Evolutionary conservation across 768 basidiomycete species (phyloP), one percentile per base, ranked within the genome.

Genomic region (Melanogaster broomeanus): DNA sequence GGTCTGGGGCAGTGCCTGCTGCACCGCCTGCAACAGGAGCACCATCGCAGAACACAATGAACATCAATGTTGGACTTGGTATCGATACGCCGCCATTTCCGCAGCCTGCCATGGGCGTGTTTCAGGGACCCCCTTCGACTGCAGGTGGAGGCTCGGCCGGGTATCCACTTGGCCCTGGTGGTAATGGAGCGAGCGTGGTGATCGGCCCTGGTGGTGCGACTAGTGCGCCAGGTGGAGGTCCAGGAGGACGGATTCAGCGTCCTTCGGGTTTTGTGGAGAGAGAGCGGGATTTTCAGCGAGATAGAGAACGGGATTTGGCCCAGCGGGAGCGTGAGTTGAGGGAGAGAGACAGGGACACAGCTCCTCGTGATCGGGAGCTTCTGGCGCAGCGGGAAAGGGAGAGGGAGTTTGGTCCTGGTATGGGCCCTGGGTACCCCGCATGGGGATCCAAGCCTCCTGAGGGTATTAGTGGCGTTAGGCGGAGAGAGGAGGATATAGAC

Each of bases 401-500:
- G 48, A 59, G 48, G 47, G 48, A 39, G 54, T 59, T 62, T 58
- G 63, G 68, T 69, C 53, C 51, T 10, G 56, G 48, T 31, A 28
- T 49, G 42, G 63, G 53, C 12, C 52, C 58, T 3, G 57, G 57
- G 31, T 56, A 56, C 49, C 51, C 55, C 61, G 63, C 61, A 55
- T 69, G 55, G 59, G 67, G 58, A 58, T 67, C 76, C 9, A 76
- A 75, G 42, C 57, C 64, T 42, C 24, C 52, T 22, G 69, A 63
- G 25, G 60, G 62, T 10, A 61, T 65, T 41, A 65, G 64, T 66
- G 62, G 68, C 49, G 48, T 66, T 37, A 66, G 59, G 51, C 66
- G 70, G 49, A 63, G 74, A 48, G 76, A 77, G 64, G 52, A 74
- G 15, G 64, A 64, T 47, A 58, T 62, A 55, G 68, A 53, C 51